Evolutionary conservation across 208 protist species (phyloP).

Genomic region (Trypanosoma rangeli): DNA sequence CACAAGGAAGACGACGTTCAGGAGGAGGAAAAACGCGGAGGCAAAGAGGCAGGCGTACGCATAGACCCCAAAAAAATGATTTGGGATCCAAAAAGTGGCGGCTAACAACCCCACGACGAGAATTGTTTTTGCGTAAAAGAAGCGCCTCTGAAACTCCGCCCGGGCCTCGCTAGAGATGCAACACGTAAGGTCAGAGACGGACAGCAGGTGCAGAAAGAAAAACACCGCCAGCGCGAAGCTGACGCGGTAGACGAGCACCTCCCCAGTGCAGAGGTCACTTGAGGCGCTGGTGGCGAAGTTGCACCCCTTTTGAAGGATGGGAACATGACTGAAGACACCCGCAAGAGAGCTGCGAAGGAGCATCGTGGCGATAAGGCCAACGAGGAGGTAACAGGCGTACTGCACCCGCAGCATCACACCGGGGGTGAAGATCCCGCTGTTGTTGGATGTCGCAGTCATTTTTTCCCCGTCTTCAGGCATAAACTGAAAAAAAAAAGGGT

Average conservation of each 20-base stretch:
- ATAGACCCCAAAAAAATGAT: conserved; percentile 81
- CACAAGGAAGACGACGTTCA: conserved; percentile 93
- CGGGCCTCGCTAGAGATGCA: conserved; percentile 72
- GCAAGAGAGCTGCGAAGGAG: conserved; percentile 51
- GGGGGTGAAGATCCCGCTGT: conserved; percentile 37
- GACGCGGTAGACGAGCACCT: conserved; percentile 86
- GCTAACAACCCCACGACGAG: conserved; percentile 62
- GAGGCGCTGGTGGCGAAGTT: conserved; percentile 21
- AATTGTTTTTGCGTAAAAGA: conserved; percentile 80
- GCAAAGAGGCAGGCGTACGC: conserved; percentile 83
- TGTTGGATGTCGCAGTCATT: background rate
- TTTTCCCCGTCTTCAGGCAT: background rate
- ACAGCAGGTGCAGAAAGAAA: conserved; percentile 81
- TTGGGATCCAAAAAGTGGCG: conserved; percentile 80
- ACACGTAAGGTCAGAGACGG: conserved; percentile 87
- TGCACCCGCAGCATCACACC: conserved; percentile 69
- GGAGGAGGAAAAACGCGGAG: conserved; percentile 79
- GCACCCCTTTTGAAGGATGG: conserved; percentile 65
- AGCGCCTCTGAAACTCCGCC: conserved; percentile 73
- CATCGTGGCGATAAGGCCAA: conserved; percentile 70
- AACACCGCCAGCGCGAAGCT: conserved; percentile 82
- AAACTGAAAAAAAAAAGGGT: conserved; percentile 12
- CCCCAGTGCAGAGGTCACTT: conserved; percentile 43
- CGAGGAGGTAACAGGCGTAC: conserved; percentile 82
- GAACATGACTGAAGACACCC: conserved; percentile 48